Conservation (phyloP, 495 filamentous ascomycete species). For the Trichoderma reesei region DNA sequence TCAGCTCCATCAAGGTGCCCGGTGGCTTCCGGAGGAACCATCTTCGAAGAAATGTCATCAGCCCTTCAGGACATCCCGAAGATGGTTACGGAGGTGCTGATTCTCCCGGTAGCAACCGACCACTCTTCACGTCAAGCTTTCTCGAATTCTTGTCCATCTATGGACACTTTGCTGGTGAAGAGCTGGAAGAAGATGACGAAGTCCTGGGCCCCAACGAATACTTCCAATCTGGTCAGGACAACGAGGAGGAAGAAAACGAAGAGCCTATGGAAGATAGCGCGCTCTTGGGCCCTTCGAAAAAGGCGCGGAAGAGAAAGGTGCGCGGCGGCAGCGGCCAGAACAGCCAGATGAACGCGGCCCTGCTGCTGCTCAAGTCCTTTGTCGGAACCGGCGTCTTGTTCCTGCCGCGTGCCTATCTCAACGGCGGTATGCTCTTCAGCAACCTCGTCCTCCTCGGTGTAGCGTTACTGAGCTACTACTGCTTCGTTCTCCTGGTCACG, state of each 20-base stretch:
- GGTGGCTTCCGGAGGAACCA: slow-evolving; percentile 91
- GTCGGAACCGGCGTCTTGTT: slow-evolving; percentile 97
- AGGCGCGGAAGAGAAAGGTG: slow-evolving; percentile 61
- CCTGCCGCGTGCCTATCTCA: slow-evolving; percentile 81
- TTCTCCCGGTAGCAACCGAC: slow-evolving; percentile 32
- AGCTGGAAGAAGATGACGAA: slow-evolving; percentile 92
- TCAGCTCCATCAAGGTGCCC: slow-evolving; percentile 78
- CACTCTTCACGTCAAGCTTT: slow-evolving; percentile 79
- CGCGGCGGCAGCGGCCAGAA: slow-evolving; percentile 60
- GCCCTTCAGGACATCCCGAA: slow-evolving; percentile 40
- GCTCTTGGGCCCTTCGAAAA: slow-evolving; percentile 61
- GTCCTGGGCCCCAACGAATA: slow-evolving; percentile 75
- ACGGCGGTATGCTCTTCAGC: slow-evolving; percentile 96
- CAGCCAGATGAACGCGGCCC: slow-evolving; percentile 58
- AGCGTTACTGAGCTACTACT: slow-evolving; percentile 83
- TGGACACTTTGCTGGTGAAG: slow-evolving; percentile 94
- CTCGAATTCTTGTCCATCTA: slow-evolving; percentile 91
- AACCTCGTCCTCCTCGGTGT: slow-evolving; percentile 79
- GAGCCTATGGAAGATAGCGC: slow-evolving; percentile 75
- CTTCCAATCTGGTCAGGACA: slow-evolving; percentile 61
- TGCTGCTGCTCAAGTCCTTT: slow-evolving; percentile 90
- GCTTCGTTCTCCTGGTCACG: slow-evolving; percentile 84
- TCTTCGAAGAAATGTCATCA: slow-evolving; percentile 56
- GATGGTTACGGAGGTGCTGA: slow-evolving; percentile 26
- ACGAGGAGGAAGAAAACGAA: slow-evolving; percentile 47